Evolutionary conservation across 208 protist genomes (phyloP).

Genomic region (Trypanosoma melophagium): DNA sequence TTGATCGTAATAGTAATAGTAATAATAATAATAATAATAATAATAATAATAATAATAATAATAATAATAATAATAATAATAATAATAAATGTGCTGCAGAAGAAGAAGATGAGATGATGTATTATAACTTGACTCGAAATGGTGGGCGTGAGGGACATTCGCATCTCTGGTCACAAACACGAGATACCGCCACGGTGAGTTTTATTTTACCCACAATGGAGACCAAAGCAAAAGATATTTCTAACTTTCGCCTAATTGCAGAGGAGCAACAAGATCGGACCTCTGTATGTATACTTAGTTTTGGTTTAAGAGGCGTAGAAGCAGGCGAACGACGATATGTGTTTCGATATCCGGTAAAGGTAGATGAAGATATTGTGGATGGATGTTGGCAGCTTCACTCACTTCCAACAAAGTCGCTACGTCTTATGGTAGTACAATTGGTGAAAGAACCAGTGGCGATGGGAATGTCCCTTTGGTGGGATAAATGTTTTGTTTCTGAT

Average conservation of each 20-base stretch:
- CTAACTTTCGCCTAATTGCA: constrained; percentile 34
- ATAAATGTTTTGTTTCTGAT: constrained; percentile 66
- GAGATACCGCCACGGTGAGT: constrained; percentile 58
- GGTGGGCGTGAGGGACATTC: constrained; percentile 55
- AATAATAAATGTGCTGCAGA: constrained; percentile 18
- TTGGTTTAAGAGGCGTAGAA: constrained; percentile 9
- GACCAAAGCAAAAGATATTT: constrained; percentile 43
- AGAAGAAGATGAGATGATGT: constrained; percentile 68
- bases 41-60: neutral
- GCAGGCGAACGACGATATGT: constrained; percentile 16
- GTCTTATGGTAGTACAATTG: constrained; percentile 66
- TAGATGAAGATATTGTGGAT: constrained; percentile 56
- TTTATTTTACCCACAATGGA: constrained; percentile 61
- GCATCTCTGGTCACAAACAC: constrained; percentile 74
- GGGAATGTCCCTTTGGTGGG: constrained; percentile 77
- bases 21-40: neutral
- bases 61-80: neutral
- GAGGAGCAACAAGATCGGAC: constrained; percentile 24
- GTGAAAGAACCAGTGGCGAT: constrained; percentile 63
- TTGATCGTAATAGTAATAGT: constrained; percentile 4
- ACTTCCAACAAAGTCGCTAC: constrained; percentile 34
- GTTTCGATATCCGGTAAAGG: constrained; percentile 69
- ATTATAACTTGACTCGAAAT: constrained; percentile 53
- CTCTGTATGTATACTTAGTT: constrained; percentile 19
- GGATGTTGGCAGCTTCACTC: constrained; percentile 79